These are phyloP conservation scores for Venturia nashicola DNA, from an alignment of 2,329 filamentous ascomycete genomes.

Conservation along the genomic window DNA sequence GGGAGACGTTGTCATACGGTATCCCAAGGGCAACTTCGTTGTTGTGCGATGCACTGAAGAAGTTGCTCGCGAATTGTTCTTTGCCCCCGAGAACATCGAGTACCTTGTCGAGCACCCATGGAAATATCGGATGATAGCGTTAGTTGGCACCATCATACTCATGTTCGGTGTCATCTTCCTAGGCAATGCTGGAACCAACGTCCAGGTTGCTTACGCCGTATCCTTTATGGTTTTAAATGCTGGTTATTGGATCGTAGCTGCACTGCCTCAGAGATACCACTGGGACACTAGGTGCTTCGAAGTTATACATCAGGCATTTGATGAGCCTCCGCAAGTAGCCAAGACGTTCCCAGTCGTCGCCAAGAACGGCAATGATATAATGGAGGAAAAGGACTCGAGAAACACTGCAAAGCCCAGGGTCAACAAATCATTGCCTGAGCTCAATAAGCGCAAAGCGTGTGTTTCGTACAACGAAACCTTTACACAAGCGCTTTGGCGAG, in stretches of 20 bases:
- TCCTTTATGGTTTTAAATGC: conserved; percentile 38
- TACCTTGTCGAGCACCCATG: conserved; percentile 30
- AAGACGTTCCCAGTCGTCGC: neutral
- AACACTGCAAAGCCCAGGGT: neutral
- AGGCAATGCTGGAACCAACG: conserved; percentile 34
- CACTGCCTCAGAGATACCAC: conserved; percentile 31
- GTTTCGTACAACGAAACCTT: conserved; percentile 22
- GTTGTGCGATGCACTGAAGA: conserved; percentile 37
- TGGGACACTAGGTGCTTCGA: conserved; percentile 36
- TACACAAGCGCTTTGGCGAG: conserved; percentile 37
- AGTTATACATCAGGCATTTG: conserved; percentile 25
- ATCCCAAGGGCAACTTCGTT: conserved; percentile 38
- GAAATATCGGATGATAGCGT: conserved; percentile 33
- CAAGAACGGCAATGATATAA: neutral
- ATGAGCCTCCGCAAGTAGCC: conserved; percentile 10
- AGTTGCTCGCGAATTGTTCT: conserved; percentile 38
- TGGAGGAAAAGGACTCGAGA: neutral
- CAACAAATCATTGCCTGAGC: neutral
- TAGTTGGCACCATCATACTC: conserved; percentile 37
- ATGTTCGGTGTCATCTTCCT: conserved; percentile 41
- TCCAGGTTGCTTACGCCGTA: conserved; percentile 37
- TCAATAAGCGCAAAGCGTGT: neutral
- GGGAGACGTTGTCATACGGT: conserved; percentile 37
- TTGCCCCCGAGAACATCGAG: conserved; percentile 37
- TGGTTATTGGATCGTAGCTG: conserved; percentile 39